Evolutionary conservation across 2,329 filamentous ascomycete genomes (phyloP).

Genomic region (Botrytis fabae): DNA sequence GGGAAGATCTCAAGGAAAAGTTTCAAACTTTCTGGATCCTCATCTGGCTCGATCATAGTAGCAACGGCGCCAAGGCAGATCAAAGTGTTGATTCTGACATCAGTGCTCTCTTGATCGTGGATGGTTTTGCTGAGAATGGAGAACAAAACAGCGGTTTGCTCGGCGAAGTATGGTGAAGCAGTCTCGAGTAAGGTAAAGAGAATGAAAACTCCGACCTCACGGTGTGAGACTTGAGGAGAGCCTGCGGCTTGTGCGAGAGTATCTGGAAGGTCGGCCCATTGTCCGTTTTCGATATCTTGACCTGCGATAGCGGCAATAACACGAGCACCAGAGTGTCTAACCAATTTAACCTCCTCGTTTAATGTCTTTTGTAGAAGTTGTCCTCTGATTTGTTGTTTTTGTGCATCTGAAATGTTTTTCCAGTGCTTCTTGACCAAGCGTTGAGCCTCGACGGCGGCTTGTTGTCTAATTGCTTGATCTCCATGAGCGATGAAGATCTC

Average conservation of each 20-base stretch:
- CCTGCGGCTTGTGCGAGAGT: conserved; percentile 77
- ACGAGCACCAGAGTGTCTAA: conserved; percentile 83
- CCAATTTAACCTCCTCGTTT: conserved; percentile 72
- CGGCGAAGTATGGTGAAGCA: conserved; percentile 79
- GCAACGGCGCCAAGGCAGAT: conserved; percentile 85
- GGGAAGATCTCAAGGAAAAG: conserved; percentile 81
- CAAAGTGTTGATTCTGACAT: conserved; percentile 93
- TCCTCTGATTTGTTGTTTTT: conserved; percentile 79
- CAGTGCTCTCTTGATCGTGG: conserved; percentile 82
- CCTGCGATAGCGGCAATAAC: conserved; percentile 85
- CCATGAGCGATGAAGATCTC: conserved; percentile 83
- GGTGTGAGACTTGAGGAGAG: conserved; percentile 72
- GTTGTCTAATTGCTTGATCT: conserved; percentile 65
- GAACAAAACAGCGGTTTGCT: conserved; percentile 78
- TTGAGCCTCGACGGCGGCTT: conserved; percentile 86
- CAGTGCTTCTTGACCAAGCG: conserved; percentile 86
- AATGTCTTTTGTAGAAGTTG: conserved; percentile 82
- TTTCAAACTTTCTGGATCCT: conserved; percentile 71
- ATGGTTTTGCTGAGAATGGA: conserved; percentile 84
- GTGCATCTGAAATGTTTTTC: conserved; percentile 67
- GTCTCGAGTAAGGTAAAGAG: conserved; percentile 89
- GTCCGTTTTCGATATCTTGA: conserved; percentile 80
- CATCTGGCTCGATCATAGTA: conserved; percentile 83
- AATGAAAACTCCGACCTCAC: conserved; percentile 90
- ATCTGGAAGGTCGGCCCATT: conserved; percentile 80